These are phyloP conservation scores for Setaria viridis DNA, from an alignment of 202 grass and related monocot genomes.

Conservation along the genomic window DNA sequence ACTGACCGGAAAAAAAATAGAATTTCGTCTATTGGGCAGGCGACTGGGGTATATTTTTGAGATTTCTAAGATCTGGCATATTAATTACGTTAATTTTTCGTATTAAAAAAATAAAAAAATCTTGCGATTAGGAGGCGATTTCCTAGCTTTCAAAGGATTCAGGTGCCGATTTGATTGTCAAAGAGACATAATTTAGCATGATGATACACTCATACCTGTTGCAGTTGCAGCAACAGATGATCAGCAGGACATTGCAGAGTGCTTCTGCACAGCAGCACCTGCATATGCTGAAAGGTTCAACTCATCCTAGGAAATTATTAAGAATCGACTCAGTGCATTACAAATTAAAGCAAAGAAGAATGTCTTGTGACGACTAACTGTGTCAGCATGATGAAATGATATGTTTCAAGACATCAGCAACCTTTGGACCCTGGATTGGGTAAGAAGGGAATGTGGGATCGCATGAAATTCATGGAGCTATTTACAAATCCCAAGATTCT, in stretches of 20 bases:
- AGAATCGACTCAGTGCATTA: conserved; percentile 6
- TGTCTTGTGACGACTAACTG: not conserved
- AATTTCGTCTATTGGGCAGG: no score
- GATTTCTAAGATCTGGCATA: no score
- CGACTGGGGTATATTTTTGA: no score
- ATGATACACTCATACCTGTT: no score
- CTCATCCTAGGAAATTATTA: conserved; percentile 32
- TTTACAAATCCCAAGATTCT: conserved; percentile 56
- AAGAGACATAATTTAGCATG: no score
- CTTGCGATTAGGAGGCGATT: no score
- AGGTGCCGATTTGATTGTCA: no score
- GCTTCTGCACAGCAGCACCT: not conserved
- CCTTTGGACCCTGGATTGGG: conserved; percentile 31
- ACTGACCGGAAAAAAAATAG: no score
- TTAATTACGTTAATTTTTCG: no score
- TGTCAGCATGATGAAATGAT: not conserved
- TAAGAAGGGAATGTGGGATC: conserved; percentile 47
- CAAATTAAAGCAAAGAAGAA: not conserved
- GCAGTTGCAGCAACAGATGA: conserved; percentile 9
- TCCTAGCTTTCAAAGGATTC: no score
- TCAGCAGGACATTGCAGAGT: conserved; percentile 31
- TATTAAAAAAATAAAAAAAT: no score
- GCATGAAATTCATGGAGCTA: conserved; percentile 47
- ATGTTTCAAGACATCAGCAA: conserved; percentile 12
- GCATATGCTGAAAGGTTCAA: conserved; percentile 22